Percentiles rank a stretch among this genome's conserved stretches.
These are phyloP conservation scores for Neurospora africana DNA, from an alignment of 495 filamentous ascomycete species.

Conservation along the genomic window DNA sequence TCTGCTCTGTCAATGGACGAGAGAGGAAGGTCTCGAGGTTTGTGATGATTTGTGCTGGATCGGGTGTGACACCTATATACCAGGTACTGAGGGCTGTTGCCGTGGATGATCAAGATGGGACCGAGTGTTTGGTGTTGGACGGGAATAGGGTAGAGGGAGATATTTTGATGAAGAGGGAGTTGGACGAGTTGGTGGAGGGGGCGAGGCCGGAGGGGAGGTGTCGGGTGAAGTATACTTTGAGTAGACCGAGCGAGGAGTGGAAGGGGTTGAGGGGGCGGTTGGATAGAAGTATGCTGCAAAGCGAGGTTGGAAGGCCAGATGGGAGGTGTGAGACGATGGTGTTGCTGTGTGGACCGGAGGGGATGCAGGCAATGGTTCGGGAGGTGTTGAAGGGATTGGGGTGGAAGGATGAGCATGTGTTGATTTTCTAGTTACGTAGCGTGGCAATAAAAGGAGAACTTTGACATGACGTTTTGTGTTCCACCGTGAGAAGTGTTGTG, in stretches of 20 bases:
- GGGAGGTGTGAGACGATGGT: slow-evolving; percentile 49
- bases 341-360: slow-evolving; percentile 73
- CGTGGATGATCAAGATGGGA: slow-evolving; percentile 30
- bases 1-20: slow-evolving; percentile 50
- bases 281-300: slow-evolving; percentile 46
- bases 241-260: slow-evolving; percentile 54
- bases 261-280: slow-evolving; percentile 62
- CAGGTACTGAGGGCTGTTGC: slow-evolving; percentile 72
- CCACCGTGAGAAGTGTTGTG: neutral
- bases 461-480: neutral
- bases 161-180: slow-evolving; percentile 69
- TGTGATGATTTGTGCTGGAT: slow-evolving; percentile 84
- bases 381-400: slow-evolving; percentile 54
- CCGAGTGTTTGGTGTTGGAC: slow-evolving; percentile 60
- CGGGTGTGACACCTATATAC: slow-evolving; percentile 86
- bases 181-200: slow-evolving; percentile 49
- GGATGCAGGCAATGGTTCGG: slow-evolving; percentile 62
- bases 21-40: slow-evolving; percentile 54
- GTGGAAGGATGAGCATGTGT: slow-evolving; percentile 68
- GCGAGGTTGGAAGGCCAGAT: slow-evolving; percentile 39
- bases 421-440: slow-evolving; percentile 56
- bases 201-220: slow-evolving; percentile 47
- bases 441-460: neutral
- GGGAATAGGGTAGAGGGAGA: slow-evolving; percentile 75
- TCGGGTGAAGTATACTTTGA: slow-evolving; percentile 63